A percentile compares a stretch with the other conserved stretches of the same genome.
phyloP scores from a whole-genome alignment of 148 eudicot genomes.

The Dianthus caryophyllus region DNA sequence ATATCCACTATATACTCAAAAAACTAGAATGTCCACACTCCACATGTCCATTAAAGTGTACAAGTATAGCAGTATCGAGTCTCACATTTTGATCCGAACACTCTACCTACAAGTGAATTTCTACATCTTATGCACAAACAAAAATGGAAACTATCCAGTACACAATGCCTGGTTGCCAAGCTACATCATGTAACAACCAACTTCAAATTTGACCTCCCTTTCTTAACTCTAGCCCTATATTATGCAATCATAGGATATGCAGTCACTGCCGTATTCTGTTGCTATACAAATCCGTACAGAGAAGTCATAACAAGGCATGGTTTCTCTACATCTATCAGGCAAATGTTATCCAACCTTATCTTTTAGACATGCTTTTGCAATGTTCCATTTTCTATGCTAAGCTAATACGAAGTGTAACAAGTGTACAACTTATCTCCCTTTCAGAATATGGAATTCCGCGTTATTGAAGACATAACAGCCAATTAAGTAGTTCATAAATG shows the following conservation, averaged over 20 bases:
- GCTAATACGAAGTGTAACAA: neutral
- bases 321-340: neutral
- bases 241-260: neutral
- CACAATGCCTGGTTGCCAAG: neutral
- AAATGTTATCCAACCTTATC: neutral
- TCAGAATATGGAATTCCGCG: neutral
- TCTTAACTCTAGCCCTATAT: neutral
- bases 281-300: too few species aligned
- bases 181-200: neutral
- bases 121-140: conserved; percentile 6
- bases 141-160: conserved; percentile 1
- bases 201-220: neutral
- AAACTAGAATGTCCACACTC: neutral
- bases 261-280: too few species aligned
- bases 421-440: neutral
- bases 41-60: conserved; percentile 7
- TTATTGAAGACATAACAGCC: neutral
- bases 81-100: neutral
- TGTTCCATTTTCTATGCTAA: neutral
- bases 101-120: neutral
- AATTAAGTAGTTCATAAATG: neutral
- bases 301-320: neutral
- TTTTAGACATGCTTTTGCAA: neutral
- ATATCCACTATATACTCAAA: neutral
- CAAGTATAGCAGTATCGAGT: neutral